A percentile compares a stretch with the other conserved stretches of the same genome.
Evolutionary conservation across 768 basidiomycete genomes (phyloP).

Genomic region (Suillus americanus): DNA sequence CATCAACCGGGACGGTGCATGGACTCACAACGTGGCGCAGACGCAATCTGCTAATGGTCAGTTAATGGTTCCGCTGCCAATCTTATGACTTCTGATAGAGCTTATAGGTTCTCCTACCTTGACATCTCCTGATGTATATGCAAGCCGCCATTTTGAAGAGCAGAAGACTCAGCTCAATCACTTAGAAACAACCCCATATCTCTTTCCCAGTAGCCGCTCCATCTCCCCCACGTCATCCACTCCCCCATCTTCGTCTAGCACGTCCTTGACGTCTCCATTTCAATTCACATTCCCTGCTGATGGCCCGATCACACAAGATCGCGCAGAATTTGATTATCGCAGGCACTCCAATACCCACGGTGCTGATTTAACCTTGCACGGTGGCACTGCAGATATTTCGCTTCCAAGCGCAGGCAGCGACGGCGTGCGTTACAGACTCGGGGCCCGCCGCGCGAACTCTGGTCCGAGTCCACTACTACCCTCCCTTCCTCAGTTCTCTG

Average conservation of each 20-base stretch:
- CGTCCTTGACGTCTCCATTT: slow-evolving; percentile 65
- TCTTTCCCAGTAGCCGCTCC: slow-evolving; percentile 67
- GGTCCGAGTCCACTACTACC: slow-evolving; percentile 48
- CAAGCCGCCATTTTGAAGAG: slow-evolving; percentile 52
- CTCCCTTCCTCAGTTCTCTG: slow-evolving; percentile 45
- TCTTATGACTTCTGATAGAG: slow-evolving; percentile 31
- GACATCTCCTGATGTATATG: slow-evolving; percentile 46
- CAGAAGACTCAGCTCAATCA: slow-evolving; percentile 52
- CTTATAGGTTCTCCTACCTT: slow-evolving; percentile 59
- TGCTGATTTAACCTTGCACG: slow-evolving; percentile 69
- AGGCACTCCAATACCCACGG: slow-evolving; percentile 51
- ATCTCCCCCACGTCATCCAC: slow-evolving; percentile 69
- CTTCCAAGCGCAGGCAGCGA: slow-evolving; percentile 51
- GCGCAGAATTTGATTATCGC: slow-evolving; percentile 66
- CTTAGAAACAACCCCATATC: slow-evolving; percentile 56
- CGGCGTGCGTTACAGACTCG: slow-evolving; percentile 59
- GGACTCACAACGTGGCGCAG: slow-evolving; percentile 31
- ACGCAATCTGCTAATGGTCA: slow-evolving; percentile 31
- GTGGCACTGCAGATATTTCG: slow-evolving; percentile 73
- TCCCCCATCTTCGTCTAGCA: slow-evolving; percentile 56
- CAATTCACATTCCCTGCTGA: slow-evolving; percentile 63
- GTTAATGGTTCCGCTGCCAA: slow-evolving; percentile 27
- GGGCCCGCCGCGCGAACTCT: slow-evolving; percentile 47
- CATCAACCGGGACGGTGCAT: slow-evolving; percentile 29
- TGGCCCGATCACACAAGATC: slow-evolving; percentile 49